Conservation (phyloP, 371 early-diverging fungal genomes). For the Mucor indicus region DNA sequence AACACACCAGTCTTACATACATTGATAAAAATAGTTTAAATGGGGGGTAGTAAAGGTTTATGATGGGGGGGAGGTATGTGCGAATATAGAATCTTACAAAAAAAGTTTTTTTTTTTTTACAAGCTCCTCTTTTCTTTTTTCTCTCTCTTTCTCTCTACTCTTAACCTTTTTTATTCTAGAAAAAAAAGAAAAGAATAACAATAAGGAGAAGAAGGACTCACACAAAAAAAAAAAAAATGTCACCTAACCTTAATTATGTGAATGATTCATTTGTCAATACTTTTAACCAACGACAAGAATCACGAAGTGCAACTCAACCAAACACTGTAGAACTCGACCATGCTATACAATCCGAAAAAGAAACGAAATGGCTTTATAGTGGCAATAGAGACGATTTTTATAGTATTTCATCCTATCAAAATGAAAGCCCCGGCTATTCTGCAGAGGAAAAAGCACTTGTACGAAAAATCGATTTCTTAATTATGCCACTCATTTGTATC, state of each 20-base stretch:
- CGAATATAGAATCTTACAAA: neutral
- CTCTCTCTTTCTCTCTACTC: neutral
- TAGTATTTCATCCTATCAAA: constrained; percentile 3
- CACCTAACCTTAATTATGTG: neutral
- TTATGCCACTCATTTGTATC: constrained; percentile 35
- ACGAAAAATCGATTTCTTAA: constrained; percentile 31
- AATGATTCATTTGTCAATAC: constrained; percentile 11
- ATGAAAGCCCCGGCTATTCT: constrained; percentile 13
- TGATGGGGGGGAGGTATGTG: neutral
- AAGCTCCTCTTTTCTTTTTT: neutral
- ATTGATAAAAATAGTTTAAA: too few species aligned
- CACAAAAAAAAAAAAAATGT: too few species aligned
- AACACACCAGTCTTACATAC: too few species aligned
- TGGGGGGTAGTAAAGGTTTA: too few species aligned
- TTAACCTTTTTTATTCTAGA: neutral
- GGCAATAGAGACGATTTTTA: constrained; percentile 22
- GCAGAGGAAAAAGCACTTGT: constrained; percentile 34
- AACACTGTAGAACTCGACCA: neutral
- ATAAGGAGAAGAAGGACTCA: neutral
- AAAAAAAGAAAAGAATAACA: neutral
- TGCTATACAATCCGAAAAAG: neutral
- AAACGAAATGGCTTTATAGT: constrained; percentile 17
- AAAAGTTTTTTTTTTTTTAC: neutral
- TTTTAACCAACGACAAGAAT: constrained; percentile 2
- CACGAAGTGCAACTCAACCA: neutral